Evolutionary conservation across 140 eudicot genomes (phyloP).

Genomic region (Flaveria floridana): DNA sequence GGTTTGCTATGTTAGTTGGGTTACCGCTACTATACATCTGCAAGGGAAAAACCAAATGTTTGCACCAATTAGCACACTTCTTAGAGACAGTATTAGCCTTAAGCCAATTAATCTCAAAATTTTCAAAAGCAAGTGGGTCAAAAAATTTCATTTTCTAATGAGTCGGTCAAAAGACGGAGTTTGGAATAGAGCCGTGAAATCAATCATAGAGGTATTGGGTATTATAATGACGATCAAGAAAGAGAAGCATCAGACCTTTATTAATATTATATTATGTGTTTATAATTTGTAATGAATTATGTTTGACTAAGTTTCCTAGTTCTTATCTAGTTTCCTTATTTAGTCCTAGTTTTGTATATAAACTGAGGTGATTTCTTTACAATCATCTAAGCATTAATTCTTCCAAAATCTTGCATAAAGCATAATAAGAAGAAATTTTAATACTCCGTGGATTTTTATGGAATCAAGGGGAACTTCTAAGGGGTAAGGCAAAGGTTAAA

Average conservation of each 20-base stretch:
- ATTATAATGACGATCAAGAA: neutral
- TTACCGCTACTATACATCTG: constrained; percentile 99
- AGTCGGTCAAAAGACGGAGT: neutral
- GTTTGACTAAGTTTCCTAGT: neutral
- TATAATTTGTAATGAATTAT: neutral
- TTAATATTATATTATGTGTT: neutral
- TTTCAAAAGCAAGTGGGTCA: constrained; percentile 8
- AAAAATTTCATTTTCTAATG: neutral
- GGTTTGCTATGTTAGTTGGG: constrained; percentile 96
- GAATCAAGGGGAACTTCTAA: neutral
- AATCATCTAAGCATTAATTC: neutral
- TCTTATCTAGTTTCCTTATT: neutral
- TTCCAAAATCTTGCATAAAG: neutral
- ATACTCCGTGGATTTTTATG: neutral
- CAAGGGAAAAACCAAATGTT: constrained; percentile 23
- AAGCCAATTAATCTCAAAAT: neutral
- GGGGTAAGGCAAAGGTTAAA: fast-evolving
- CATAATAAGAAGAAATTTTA: neutral
- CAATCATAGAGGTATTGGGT: neutral
- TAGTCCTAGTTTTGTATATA: neutral
- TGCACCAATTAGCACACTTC: constrained; percentile 15
- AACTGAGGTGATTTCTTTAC: neutral
- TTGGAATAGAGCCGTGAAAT: neutral
- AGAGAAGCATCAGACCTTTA: neutral
- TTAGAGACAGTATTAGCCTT: neutral